These are phyloP conservation scores for Raphanus raphanistrum DNA, from an alignment of 345 rosid genomes.

Conservation along the genomic window DNA sequence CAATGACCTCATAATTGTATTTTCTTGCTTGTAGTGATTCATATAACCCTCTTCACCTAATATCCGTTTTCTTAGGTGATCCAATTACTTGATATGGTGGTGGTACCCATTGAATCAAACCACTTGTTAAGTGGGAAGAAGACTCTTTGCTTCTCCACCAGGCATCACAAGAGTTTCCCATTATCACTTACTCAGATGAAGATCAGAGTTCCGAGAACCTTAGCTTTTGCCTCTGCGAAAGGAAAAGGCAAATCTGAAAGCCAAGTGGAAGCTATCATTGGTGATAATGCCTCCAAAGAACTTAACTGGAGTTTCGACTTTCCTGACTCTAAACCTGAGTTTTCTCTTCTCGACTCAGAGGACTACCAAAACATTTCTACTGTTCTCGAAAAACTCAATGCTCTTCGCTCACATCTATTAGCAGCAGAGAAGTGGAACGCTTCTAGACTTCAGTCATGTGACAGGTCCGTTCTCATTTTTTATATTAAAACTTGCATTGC, in stretches of 20 bases:
- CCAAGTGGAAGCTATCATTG: slow-evolving; percentile 27
- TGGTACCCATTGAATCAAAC: slow-evolving; percentile 30
- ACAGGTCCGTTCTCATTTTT: slow-evolving; percentile 43
- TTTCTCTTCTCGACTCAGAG: slow-evolving; percentile 29
- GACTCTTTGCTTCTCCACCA: slow-evolving; percentile 20
- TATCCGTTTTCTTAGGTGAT: slow-evolving; percentile 35
- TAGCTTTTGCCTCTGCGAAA: slow-evolving; percentile 30
- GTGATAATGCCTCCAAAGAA: not conserved
- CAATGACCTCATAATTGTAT: not conserved
- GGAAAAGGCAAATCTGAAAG: slow-evolving; percentile 39
- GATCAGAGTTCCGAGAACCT: slow-evolving; percentile 23
- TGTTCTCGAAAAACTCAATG: slow-evolving; percentile 54
- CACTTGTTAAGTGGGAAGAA: slow-evolving; percentile 35
- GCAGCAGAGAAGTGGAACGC: slow-evolving; percentile 72
- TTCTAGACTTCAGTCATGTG: slow-evolving; percentile 54
- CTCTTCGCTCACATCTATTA: slow-evolving; percentile 55
- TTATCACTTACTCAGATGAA: slow-evolving; percentile 23
- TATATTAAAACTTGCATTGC: not conserved
- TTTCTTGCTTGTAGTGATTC: not conserved
- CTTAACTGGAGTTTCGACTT: not conserved
- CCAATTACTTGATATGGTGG: slow-evolving; percentile 26
- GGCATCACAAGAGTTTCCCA: not conserved
- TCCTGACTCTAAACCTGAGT: slow-evolving; percentile 33
- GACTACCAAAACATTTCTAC: slow-evolving; percentile 26
- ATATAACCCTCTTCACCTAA: not conserved